These are phyloP conservation scores for Macrocybe gigantea DNA, from an alignment of 768 basidiomycete species.

Conservation along the genomic window DNA sequence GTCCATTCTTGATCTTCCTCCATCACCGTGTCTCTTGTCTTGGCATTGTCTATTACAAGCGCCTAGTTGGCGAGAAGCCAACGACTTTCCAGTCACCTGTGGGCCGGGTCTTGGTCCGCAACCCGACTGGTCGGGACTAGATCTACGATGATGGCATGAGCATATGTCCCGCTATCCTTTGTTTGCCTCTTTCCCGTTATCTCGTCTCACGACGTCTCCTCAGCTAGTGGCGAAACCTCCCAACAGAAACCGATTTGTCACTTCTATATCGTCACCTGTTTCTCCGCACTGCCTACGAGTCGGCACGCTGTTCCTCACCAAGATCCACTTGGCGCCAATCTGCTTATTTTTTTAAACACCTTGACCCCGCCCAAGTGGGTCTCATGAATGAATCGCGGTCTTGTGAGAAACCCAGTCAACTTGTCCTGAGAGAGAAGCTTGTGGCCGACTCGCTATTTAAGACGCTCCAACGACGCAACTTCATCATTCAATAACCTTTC, in stretches of 20 bases:
- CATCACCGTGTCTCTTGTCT: conserved; percentile 7
- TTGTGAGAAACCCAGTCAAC: too few species aligned
- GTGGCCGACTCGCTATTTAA: too few species aligned
- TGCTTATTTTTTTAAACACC: background rate
- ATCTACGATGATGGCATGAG: conserved; percentile 8
- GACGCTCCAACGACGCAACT: background rate
- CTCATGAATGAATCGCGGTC: too few species aligned
- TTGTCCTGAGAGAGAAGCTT: too few species aligned
- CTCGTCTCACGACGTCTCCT: conserved; percentile 3
- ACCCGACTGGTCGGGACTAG: conserved; percentile 1
- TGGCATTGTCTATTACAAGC: conserved; percentile 8
- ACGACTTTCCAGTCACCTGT: conserved; percentile 8
- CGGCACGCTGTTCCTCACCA: background rate
- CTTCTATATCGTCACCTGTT: background rate
- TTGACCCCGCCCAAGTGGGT: background rate
- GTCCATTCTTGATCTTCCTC: background rate
- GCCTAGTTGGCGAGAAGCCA: conserved; percentile 4
- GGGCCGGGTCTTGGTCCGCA: conserved; percentile 5
- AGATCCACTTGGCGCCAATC: conserved; percentile 3
- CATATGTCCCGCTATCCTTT: conserved; percentile 2
- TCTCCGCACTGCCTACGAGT: background rate
- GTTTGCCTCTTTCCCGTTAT: conserved; percentile 1
- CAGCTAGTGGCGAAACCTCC: background rate
- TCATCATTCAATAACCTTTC: background rate
- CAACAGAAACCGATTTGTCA: conserved; percentile 1